phyloP scores from a whole-genome alignment of 176 grass and related monocot genomes.

The Poa pratensis region DNA sequence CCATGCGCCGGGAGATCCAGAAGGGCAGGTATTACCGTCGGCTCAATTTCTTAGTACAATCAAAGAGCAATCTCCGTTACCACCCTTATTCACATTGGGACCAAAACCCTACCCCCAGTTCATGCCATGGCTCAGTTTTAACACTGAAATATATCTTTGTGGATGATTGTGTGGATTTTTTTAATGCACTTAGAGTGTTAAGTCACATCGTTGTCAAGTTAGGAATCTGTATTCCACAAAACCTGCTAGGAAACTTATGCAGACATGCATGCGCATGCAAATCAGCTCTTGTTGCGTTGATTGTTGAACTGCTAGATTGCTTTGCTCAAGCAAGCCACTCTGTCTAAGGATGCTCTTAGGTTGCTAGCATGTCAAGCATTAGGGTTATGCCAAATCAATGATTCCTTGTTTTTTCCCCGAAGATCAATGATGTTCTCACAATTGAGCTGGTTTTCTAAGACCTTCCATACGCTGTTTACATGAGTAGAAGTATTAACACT shows the following conservation, averaged over 20 bases:
- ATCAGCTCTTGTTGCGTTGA: not conserved
- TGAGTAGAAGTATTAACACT: not conserved
- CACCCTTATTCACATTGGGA: not conserved
- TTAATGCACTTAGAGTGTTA: not conserved
- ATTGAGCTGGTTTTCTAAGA: slow-evolving; percentile 15
- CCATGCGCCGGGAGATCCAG: slow-evolving; percentile 87
- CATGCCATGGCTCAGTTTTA: not conserved
- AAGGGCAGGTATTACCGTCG: slow-evolving; percentile 79
- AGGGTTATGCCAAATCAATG: slow-evolving; percentile 1
- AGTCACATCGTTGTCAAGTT: slow-evolving; percentile 10
- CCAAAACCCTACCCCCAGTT: not conserved
- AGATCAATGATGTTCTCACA: not conserved
- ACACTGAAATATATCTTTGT: not conserved
- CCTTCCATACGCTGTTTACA: not conserved
- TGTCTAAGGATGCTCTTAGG: slow-evolving; percentile 8
- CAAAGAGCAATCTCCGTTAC: not conserved
- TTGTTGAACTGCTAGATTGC: slow-evolving; percentile 1
- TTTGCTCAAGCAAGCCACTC: slow-evolving; percentile 10
- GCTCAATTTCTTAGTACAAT: not conserved
- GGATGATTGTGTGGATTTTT: slow-evolving; percentile 9
- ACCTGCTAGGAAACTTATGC: slow-evolving; percentile 6
- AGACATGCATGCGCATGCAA: not conserved
- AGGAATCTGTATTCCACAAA: not conserved
- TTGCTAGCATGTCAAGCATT: slow-evolving; percentile 1
- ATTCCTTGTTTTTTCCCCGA: not conserved